phyloP scores from a whole-genome alignment of 306 rosid species.

The Quercus parvula region DNA sequence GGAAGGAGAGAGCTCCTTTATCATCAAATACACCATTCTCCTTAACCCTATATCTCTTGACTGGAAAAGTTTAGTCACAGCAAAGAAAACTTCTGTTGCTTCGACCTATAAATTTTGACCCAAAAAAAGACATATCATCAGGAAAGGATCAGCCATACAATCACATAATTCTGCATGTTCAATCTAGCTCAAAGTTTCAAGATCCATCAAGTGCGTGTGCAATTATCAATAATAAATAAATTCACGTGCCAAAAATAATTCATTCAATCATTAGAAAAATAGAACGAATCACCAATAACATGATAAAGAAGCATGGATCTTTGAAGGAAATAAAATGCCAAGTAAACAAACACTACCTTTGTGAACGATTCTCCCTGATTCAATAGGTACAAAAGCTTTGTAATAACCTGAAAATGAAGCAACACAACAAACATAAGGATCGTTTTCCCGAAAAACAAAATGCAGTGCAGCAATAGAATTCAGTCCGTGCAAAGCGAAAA shows the following conservation, averaged over 20 bases:
- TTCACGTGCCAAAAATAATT: neutral
- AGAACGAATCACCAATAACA: neutral
- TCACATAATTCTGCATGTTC: neutral
- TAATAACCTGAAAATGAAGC: constrained; percentile 65
- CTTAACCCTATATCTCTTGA: constrained; percentile 92
- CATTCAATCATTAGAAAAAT: neutral
- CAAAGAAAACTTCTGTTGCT: constrained; percentile 98
- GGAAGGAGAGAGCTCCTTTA: constrained; percentile 94
- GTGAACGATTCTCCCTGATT: constrained; percentile 96
- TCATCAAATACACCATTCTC: constrained; percentile 96
- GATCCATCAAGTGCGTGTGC: no score
- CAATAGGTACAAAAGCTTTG: constrained; percentile 85
- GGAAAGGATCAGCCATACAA: constrained; percentile 10
- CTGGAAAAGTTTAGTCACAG: constrained; percentile 96
- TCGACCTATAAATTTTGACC: constrained; percentile 52
- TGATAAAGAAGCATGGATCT: constrained; percentile 7
- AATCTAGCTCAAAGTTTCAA: no score
- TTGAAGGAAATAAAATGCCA: neutral
- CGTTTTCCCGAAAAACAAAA: neutral
- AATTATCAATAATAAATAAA: neutral
- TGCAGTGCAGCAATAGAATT: neutral
- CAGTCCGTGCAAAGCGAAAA: constrained; percentile 5
- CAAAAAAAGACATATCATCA: constrained; percentile 5
- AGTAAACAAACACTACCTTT: constrained; percentile 48
- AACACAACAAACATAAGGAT: constrained; percentile 21